Base-by-base conservation (phyloP, 2,329 filamentous ascomycete species). In the Corynespora cassiicola region DNA sequence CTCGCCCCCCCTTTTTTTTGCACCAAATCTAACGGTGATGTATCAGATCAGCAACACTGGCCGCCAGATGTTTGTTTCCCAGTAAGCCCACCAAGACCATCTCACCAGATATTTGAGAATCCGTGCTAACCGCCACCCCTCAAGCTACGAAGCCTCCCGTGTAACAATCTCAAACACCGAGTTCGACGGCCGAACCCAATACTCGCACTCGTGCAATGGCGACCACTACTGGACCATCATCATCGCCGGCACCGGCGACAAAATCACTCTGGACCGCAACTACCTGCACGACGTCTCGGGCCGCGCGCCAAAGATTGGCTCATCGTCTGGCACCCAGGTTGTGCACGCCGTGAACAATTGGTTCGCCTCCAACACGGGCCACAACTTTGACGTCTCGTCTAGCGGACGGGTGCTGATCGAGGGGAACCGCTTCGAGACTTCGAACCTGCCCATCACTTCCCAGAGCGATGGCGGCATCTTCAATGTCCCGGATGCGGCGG, bases 171-270 rank as follows among this genome's bases (percentile, higher is more conserved):
- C 72, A 7, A 76, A 77, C 65, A 72, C 63, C 50, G 70, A 72
- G 24, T 70, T 77, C 42, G 65, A 77, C 36, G 74, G 75, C 6
- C 42, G 47, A 2, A 74, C 74, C 0, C 58, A 50, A 16, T 73
- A 67, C 52, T 75, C 72, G 1, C 64, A 71, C 7, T 63, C 62
- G 17, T 77, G 74, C 47, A 70, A 77, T 38, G 61, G 58, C 16
- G 62, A 77, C 28, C 73, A 75, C 51, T 77, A 77, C 63, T 77
- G 74, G 75, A 63, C 60, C 4, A 60, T 74, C 34, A 66, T 74
- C 35, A 63, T 75, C 45, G 56, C 61, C 24, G 73, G 68, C 7
- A 61, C 64, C 7, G 56, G 55, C 14, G 73, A 75, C 41, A 52
- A 66, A 18, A 59, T 71, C 28, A 76, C 74, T 7, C 50, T 75